phyloP scores from a whole-genome alignment of 2,329 filamentous ascomycete genomes.

The Harringtonia lauricola region DNA sequence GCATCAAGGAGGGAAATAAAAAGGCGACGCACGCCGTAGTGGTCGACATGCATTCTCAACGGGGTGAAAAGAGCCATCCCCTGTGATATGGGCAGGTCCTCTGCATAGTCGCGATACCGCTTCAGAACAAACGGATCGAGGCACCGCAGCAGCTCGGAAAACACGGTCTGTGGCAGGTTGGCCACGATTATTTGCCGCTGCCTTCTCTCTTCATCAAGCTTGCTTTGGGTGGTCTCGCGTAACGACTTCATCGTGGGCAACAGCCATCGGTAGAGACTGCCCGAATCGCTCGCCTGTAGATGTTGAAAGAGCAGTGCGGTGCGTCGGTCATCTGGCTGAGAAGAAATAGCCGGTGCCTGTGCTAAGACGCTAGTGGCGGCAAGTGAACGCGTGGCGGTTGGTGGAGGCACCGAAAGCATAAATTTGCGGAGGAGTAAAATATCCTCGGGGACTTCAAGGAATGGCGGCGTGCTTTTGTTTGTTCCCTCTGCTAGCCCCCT shows the following conservation, averaged over 20 bases:
- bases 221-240: too few species aligned
- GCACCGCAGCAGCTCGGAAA: constrained; percentile 52
- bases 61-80: constrained; percentile 29
- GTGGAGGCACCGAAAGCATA: neutral
- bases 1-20: constrained; percentile 27
- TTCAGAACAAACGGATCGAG: constrained; percentile 47
- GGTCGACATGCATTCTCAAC: constrained; percentile 25
- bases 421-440: constrained; percentile 1
- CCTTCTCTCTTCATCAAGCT: neutral
- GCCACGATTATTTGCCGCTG: constrained; percentile 16
- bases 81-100: constrained; percentile 25
- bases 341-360: too few species aligned
- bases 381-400: neutral
- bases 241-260: too few species aligned
- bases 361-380: neutral
- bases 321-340: neutral
- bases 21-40: constrained; percentile 32
- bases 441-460: neutral
- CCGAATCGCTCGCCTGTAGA: neutral
- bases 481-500: too few species aligned
- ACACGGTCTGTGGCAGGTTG: constrained; percentile 39
- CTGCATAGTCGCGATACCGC: constrained; percentile 34
- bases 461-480: too few species aligned
- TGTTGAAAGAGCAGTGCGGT: neutral
- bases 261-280: constrained; percentile 2